Percentiles rank a stretch among this genome's conserved stretches.
These are phyloP conservation scores for Immersiporthe knoxdaviesiana DNA, from an alignment of 2,329 filamentous ascomycete species.

Conservation along the genomic window DNA sequence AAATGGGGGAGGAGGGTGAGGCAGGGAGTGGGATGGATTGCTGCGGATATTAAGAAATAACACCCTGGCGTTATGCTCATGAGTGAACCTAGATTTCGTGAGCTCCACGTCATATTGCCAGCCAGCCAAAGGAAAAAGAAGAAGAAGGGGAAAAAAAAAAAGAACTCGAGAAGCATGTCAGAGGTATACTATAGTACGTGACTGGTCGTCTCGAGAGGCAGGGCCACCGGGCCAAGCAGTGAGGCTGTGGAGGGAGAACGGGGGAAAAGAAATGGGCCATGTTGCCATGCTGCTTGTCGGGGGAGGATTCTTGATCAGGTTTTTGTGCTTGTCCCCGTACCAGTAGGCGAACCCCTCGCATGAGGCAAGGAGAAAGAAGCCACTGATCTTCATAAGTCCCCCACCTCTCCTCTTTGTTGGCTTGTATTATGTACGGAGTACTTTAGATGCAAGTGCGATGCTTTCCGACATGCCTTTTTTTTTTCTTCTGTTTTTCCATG, in stretches of 20 bases:
- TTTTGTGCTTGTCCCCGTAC: neutral
- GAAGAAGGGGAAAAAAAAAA: neutral
- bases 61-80: conserved; percentile 5
- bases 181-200: too few relatives aligned
- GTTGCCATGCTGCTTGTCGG: neutral
- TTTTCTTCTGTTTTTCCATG: neutral
- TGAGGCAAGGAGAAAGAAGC: neutral
- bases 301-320: neutral
- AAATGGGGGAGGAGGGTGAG: neutral
- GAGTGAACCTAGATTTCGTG: neutral
- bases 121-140: neutral
- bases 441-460: too few relatives aligned
- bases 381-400: conserved; percentile 1
- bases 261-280: neutral
- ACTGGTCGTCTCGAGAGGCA: too few relatives aligned
- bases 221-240: neutral
- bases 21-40: neutral
- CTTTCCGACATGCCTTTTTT: neutral
- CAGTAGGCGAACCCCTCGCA: neutral
- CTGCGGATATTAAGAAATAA: conserved; percentile 7
- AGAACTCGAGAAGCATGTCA: neutral
- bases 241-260: neutral
- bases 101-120: conserved; percentile 5
- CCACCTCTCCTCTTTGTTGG: too few relatives aligned
- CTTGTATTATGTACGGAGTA: too few relatives aligned